Evolutionary conservation across 768 basidiomycete genomes (phyloP), one percentile per base, ranked within the genome.

Genomic region (Mycena metata): DNA sequence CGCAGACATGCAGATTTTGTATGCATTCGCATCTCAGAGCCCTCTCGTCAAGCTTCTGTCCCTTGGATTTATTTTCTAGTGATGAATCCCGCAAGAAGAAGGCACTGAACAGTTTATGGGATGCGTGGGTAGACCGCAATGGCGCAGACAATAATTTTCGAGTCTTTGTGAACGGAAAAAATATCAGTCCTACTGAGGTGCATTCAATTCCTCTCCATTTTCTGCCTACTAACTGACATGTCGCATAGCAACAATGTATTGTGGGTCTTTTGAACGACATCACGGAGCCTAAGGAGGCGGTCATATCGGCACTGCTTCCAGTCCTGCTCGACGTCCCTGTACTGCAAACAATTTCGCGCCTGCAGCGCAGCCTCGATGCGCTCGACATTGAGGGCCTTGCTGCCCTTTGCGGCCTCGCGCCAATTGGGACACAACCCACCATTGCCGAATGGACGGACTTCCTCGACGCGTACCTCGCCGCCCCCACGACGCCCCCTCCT

Each of bases 41-140:
- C 24, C 72, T 82, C 24, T 75, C 83, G 19, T 79, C 76, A 30
- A 80, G 80, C 8, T 99, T 95, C 78, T 96, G 96, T 77, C 96
- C 97, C 5, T 81, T 99, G 63, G 97, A 99, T 79, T 83, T 99
- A 23, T 98, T 89, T 78, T 96, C 96, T 17, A 83, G 84, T 2
- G 86, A 94, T 24, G 79, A 84, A 55, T 59, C 41, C n/a, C 88
- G 96, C 11, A 77, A 94, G 35, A 75, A 69, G n/a, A 83, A 80
- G 15, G 96, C 95, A 3, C 75, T 98, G n/a, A 76, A 81, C 55
- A 81, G 79, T 36, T 84, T 99, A 33, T 95, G 92, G 91, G 80
- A 87, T 42, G 83, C 83, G 2, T 98, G 97, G 96, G 67, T 81
- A 35, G 77, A 77, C 17, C 91, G 87, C 62, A 78, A 88, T 23